phyloP scores from a whole-genome alignment of 768 basidiomycete species.

The Trametes gibbosa region DNA sequence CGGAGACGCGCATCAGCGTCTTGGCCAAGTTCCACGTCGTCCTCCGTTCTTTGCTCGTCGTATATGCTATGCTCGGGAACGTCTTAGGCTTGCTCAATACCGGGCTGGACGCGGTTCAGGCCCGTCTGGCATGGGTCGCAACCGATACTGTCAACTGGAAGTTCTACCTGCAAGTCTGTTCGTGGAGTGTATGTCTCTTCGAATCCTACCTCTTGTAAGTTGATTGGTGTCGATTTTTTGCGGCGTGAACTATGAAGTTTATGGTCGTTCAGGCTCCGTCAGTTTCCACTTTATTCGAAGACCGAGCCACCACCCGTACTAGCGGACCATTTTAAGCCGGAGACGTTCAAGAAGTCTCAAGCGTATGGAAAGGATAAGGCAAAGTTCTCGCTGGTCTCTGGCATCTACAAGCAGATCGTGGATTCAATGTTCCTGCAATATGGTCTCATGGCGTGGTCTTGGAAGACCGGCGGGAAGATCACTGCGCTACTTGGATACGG shows the following conservation, averaged over 20 bases:
- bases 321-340: constrained; percentile 60
- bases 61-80: not conserved
- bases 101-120: constrained; percentile 50
- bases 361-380: constrained; percentile 91
- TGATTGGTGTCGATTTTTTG: not conserved
- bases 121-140: constrained; percentile 66
- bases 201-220: constrained; percentile 85
- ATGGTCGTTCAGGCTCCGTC: constrained; percentile 51
- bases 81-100: constrained; percentile 26
- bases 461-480: constrained; percentile 58
- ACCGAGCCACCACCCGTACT: constrained; percentile 69
- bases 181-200: constrained; percentile 78
- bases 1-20: not conserved
- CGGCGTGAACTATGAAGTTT: not conserved
- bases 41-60: not conserved
- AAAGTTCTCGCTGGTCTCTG: constrained; percentile 70
- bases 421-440: constrained; percentile 70
- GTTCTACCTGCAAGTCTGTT: constrained; percentile 71
- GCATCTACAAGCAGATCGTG: constrained; percentile 68
- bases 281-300: constrained; percentile 83
- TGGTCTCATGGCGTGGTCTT: constrained; percentile 82
- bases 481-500: constrained; percentile 60
- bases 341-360: constrained; percentile 87
- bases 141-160: constrained; percentile 79
- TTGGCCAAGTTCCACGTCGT: constrained; percentile 1